Evolutionary conservation across 164 flowering plant species (phyloP), one percentile per base, ranked within the genome.

Genomic region (Amborella trichopoda): DNA sequence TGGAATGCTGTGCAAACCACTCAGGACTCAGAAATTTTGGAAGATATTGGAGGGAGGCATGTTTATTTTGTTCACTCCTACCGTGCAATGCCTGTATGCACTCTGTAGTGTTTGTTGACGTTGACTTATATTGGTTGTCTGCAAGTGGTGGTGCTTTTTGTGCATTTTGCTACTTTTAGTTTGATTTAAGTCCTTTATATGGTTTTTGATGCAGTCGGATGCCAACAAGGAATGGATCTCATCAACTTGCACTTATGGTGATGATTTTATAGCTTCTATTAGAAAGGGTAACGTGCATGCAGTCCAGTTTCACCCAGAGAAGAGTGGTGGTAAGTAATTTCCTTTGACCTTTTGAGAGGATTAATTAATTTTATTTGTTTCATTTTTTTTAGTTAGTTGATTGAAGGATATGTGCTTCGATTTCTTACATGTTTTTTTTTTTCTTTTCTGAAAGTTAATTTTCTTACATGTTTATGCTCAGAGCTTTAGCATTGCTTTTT

Each of bases 11-110:
- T 91, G 72, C 68, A 84, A 63, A 53, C 73, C n/a, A 37, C 24
- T 28, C 62, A 78, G 54, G 78, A 72, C 44, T 65, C 88, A n/a
- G 81, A 59, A 38, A 80, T 87, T 64, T 72, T 91, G 77, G 84
- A 76, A 61, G 94, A 78, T 43, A 61, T 91, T 53, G 85, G 68
- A 34, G 70, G 65, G 26, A 74, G 62, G 27, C 96, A 91, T 68
- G 99, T 91, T 59, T 91, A 91, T 57, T 91, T 91, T 65, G 99
- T 91, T 51, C 99, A 91, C 54, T 91, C 99, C 19, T 91, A 82
- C 55, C 90, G 95, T 61, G 99, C 94, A 41, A 58, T 74, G 59
- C 88, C 91, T 23, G 95, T 80, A 76, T 50, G 71, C 39, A 26
- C 22, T 44, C 41, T 23, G 18, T 55, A n/a, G 6, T 37, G n/a